Percentiles rank a stretch among this genome's conserved stretches.
Conservation (phyloP, 2,329 filamentous ascomycete genomes). For the Ophiostoma australiae region DNA sequence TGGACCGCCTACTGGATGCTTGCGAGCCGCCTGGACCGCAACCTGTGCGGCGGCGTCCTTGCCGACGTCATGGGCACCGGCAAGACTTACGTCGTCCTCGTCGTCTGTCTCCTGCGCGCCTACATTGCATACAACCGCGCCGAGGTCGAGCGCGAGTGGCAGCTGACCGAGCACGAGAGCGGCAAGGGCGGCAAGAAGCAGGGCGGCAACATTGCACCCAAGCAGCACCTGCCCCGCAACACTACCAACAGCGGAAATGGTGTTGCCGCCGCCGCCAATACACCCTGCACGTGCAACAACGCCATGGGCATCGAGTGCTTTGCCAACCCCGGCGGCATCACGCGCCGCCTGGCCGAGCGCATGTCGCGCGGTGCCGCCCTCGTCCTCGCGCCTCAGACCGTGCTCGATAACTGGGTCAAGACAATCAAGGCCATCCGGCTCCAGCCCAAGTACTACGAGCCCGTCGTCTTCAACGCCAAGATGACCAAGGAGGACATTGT, state of each 20-base stretch:
- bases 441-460: constrained; percentile 27
- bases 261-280: not conserved
- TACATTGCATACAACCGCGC: constrained; percentile 28
- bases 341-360: constrained; percentile 27
- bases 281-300: constrained; percentile 27
- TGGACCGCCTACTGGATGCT: constrained; percentile 30
- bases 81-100: constrained; percentile 29
- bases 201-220: constrained; percentile 18
- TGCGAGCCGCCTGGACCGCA: constrained; percentile 26
- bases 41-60: constrained; percentile 28
- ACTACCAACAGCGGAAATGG: no score
- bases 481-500: constrained; percentile 26
- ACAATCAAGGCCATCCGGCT: constrained; percentile 25
- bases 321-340: constrained; percentile 28
- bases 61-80: constrained; percentile 30
- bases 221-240: constrained; percentile 24
- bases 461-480: constrained; percentile 27
- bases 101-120: constrained; percentile 26
- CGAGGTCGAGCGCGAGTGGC: constrained; percentile 30
- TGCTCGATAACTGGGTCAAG: constrained; percentile 29
- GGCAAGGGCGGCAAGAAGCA: constrained; percentile 21
- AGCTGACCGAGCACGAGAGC: constrained; percentile 24
- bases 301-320: constrained; percentile 29
- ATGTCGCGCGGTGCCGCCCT: constrained; percentile 28
- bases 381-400: constrained; percentile 27